A percentile compares a stretch with the other conserved stretches of the same genome.
These are phyloP conservation scores for Cinchona pubescens DNA, from an alignment of 257 asterid genomes.

Conservation along the genomic window DNA sequence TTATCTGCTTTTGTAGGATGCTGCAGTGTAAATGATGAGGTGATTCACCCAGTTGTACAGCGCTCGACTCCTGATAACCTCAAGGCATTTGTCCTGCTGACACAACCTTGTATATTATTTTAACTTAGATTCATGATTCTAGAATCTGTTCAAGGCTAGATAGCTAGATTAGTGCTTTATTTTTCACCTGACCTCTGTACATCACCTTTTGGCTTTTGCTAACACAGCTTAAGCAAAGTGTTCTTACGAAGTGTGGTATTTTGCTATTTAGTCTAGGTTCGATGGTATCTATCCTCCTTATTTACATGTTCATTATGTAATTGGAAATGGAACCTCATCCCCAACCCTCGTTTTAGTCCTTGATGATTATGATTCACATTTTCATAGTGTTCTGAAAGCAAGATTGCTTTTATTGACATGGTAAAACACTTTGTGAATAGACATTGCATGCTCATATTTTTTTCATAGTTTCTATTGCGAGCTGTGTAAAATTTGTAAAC, in stretches of 20 bases:
- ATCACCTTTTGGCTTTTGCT: conserved; percentile 6
- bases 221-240: neutral
- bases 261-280: neutral
- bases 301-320: neutral
- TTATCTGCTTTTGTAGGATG: conserved; percentile 23
- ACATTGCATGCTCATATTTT: too few relatives aligned
- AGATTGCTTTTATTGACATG: too few relatives aligned
- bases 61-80: conserved; percentile 26
- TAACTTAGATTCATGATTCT: conserved; percentile 25
- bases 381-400: neutral
- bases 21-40: conserved; percentile 19
- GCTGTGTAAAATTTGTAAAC: too few relatives aligned
- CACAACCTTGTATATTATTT: conserved; percentile 19
- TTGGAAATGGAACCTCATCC: neutral
- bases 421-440: too few relatives aligned
- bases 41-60: conserved; percentile 30
- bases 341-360: neutral
- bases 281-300: neutral
- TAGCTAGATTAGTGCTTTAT: conserved; percentile 12
- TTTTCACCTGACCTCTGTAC: conserved; percentile 6
- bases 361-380: neutral
- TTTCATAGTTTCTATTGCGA: too few relatives aligned
- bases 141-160: conserved; percentile 6
- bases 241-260: neutral
- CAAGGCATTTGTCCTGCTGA: conserved; percentile 17